phyloP scores from a whole-genome alignment of 2,329 filamentous ascomycete species.

The Arthrocladium fulminans region DNA sequence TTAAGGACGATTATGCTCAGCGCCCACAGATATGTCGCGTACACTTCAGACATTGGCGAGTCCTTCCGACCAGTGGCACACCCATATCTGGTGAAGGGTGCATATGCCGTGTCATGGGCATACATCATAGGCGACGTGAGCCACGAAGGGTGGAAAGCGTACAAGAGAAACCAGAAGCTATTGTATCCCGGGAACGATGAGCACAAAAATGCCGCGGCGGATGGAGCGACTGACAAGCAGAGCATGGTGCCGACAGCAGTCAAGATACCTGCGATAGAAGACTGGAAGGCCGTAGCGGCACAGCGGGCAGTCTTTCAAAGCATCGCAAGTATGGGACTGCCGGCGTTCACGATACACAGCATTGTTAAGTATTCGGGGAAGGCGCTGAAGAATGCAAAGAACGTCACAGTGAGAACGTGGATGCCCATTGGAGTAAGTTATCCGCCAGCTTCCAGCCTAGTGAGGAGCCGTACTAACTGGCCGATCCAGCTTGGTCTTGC shows the following conservation, averaged over 20 bases:
- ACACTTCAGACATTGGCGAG: slow-evolving; percentile 93
- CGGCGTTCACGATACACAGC: slow-evolving; percentile 87
- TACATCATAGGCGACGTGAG: slow-evolving; percentile 85
- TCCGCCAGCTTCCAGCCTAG: neutral
- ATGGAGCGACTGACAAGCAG: neutral
- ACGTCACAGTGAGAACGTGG: slow-evolving; percentile 67
- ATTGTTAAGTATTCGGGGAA: slow-evolving; percentile 81
- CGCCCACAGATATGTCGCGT: slow-evolving; percentile 92
- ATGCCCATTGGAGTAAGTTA: slow-evolving; percentile 75
- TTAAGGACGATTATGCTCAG: slow-evolving; percentile 78
- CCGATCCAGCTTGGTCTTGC: slow-evolving; percentile 49
- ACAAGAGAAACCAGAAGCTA: slow-evolving; percentile 71
- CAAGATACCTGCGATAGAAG: slow-evolving; percentile 65
- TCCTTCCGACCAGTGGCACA: slow-evolving; percentile 90
- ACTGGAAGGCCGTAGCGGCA: slow-evolving; percentile 83
- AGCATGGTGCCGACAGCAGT: slow-evolving; percentile 26
- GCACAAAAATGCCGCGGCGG: slow-evolving; percentile 9
- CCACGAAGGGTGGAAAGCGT: slow-evolving; percentile 93
- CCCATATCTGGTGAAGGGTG: slow-evolving; percentile 66
- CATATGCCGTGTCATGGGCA: slow-evolving; percentile 86
- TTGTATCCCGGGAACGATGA: slow-evolving; percentile 57
- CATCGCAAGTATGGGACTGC: slow-evolving; percentile 85
- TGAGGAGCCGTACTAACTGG: neutral
- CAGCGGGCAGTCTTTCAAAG: slow-evolving; percentile 86
- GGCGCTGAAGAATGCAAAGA: slow-evolving; percentile 78